Evolutionary conservation across 352 stramenopile species (phyloP), one percentile per base, ranked within the genome.

Genomic region (Phytophthora constricta): DNA sequence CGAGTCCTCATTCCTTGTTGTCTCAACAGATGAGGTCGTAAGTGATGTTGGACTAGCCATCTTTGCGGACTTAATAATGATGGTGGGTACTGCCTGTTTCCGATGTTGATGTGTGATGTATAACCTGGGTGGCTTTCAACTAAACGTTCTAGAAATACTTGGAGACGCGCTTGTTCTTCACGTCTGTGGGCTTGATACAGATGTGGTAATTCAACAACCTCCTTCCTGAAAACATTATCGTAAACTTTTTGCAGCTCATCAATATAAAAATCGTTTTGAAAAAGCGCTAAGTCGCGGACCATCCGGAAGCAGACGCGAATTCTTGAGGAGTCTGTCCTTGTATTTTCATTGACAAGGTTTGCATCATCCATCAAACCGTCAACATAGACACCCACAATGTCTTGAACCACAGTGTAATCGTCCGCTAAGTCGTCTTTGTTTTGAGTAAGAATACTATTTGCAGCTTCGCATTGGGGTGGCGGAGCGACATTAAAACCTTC

Each of bases 241-340:
- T 82, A 77, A 17, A 78, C 50, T 45, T 68, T 58, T 23, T 80
- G 68, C 28, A 90, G 58, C 22, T 84, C 77, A 3, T 55, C 58
- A 17, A 89, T 59, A 56, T 84, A 92, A 47, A 80, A 84, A 16
- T 77, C 76, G 43, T 88, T 89, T 49, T 76, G 65, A 47, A 92
- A 77, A 22, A 92, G 39, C 14, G 64, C 65, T 31, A 92, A 70
- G 58, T 88, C 84, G 2, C 81, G 76, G 45, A 79, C 48, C 64
- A 90, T 73, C 26, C 50, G 52, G 62, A 77, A 90, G 58, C 58
- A 85, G 9, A 66, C 33, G 1, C 49, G 54, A 9, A 70, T 42
- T 64, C 57, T 67, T n/a, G 57, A 50, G 14, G 45, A 13, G 27
- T 51, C 41, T 22, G n/a, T 22, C 34, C 33, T 49, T 47, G 13